Evolutionary conservation across 805 yeast genomes (phyloP).

Genomic region (Candida succiphila): DNA sequence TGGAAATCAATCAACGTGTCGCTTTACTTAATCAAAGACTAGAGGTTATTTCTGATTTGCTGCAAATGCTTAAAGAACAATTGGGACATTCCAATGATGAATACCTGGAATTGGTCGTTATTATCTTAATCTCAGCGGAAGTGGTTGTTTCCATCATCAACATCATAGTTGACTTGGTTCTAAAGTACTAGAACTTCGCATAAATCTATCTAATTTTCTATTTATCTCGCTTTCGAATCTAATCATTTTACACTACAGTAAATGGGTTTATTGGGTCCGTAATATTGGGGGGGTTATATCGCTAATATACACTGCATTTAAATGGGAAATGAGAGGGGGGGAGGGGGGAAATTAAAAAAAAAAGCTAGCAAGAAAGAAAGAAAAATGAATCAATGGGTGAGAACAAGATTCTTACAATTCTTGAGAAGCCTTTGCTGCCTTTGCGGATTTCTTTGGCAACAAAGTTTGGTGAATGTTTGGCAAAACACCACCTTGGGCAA

Average conservation of each 20-base stretch:
- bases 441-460: conserved; percentile 53
- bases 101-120: conserved; percentile 83
- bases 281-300: no score
- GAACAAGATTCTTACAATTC: conserved; percentile 43
- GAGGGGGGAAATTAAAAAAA: no score
- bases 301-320: no score
- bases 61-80: conserved; percentile 96
- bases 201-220: not conserved
- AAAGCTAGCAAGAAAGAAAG: not conserved
- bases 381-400: not conserved
- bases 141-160: conserved; percentile 82
- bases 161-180: conserved; percentile 41
- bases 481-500: conserved; percentile 98
- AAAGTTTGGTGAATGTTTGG: conserved; percentile 94
- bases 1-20: conserved; percentile 92
- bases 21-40: conserved; percentile 81
- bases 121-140: conserved; percentile 84
- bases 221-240: no score
- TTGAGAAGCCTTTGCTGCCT: conserved; percentile 45
- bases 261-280: no score
- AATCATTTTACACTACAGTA: no score
- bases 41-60: conserved; percentile 85
- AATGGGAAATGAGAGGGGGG: no score
- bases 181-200: not conserved
- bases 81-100: conserved; percentile 92